phyloP scores from a whole-genome alignment of 495 filamentous ascomycete species.

The Penicillium lagena region DNA sequence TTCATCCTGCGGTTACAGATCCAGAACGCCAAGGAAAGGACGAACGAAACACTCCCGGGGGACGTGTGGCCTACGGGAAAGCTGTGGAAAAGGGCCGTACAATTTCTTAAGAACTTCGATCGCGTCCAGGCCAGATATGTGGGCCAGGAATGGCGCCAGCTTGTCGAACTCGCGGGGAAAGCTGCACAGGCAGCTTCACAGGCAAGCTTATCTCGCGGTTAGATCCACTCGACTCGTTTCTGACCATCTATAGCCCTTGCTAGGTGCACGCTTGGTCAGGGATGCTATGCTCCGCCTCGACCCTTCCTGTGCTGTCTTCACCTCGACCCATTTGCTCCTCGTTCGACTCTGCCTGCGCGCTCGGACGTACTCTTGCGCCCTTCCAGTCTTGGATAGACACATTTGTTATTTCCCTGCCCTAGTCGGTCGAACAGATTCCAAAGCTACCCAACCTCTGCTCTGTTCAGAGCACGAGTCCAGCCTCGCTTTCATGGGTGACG shows the following conservation, averaged over 20 bases:
- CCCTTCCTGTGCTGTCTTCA: conserved; percentile 63
- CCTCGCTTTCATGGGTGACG: conserved; percentile 47
- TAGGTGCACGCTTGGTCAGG: conserved; percentile 54
- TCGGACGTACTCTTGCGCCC: conserved; percentile 44
- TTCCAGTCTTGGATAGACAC: conserved; percentile 63
- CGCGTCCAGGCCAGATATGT: conserved; percentile 53
- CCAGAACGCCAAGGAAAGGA: conserved; percentile 14
- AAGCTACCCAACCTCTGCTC: conserved; percentile 7
- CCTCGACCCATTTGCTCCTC: conserved; percentile 57
- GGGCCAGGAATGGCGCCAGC: conserved; percentile 43
- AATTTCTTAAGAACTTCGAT: conserved; percentile 50
- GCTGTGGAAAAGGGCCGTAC: conserved; percentile 42
- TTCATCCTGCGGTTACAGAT: conserved; percentile 31
- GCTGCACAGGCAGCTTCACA: conserved; percentile 33
- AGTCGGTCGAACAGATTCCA: conserved; percentile 19
- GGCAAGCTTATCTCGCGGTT: conserved; percentile 23
- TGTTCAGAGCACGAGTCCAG: conserved; percentile 26
- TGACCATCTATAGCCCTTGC: conserved; percentile 41
- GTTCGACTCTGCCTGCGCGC: conserved; percentile 52
- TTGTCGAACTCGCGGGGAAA: conserved; percentile 42
- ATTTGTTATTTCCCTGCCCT: conserved; percentile 59
- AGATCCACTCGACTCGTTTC: not conserved
- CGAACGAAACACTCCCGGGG: conserved; percentile 11
- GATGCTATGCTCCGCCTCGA: conserved; percentile 68
- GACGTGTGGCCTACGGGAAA: conserved; percentile 23